Base-by-base conservation (phyloP, 768 basidiomycete species). In the Saitozyma sp. region DNA sequence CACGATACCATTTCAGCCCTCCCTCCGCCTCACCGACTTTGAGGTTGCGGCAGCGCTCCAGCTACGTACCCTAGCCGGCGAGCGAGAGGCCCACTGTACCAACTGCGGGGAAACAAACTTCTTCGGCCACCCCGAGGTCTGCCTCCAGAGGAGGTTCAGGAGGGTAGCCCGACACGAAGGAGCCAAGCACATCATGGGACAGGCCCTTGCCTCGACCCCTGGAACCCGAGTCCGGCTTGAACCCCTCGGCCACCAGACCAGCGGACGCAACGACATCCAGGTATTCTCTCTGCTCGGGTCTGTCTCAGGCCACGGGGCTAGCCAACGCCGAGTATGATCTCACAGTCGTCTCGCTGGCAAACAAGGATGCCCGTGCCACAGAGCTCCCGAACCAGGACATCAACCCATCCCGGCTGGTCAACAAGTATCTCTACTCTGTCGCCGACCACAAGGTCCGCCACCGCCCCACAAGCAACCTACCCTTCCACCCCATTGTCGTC, bases 111-210 rank as follows among this genome's bases (percentile, higher is more conserved):
- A 42, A 11, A 9, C 56, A 8, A 41, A 48, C 37, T 29, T 29
- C 10, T 62, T 40, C 16, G 11, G 14, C 56, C 57, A 29, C 37
- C 16, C n/a, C 13, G 61, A 62, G 40, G 37, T 29, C 38, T 62
- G 61, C 48, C 20, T 10, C 9, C 53, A 56, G 14, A 29, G 38
- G 14, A 9, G 6, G n/a, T n/a, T n/a, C n/a, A n/a, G n/a, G n/a
- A n/a, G n/a, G 41, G 37, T 50, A 11, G 20, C 17, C 13, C 61
- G 61, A 10, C 61, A 62, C 61, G 56, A 62, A 10, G 49, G 9
- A 9, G 56, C 58, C 37, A 58, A 56, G 54, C 16, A 40, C 8
- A 51, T 42, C 38, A 20, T 60, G 4, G 59, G n/a, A 13, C 14
- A 42, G 43, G 39, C 54, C 13, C 38, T 60, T 54, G n/a, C 20